These are phyloP conservation scores for Coleophoma cylindrospora DNA, from an alignment of 2,329 filamentous ascomycete species.

Conservation along the genomic window DNA sequence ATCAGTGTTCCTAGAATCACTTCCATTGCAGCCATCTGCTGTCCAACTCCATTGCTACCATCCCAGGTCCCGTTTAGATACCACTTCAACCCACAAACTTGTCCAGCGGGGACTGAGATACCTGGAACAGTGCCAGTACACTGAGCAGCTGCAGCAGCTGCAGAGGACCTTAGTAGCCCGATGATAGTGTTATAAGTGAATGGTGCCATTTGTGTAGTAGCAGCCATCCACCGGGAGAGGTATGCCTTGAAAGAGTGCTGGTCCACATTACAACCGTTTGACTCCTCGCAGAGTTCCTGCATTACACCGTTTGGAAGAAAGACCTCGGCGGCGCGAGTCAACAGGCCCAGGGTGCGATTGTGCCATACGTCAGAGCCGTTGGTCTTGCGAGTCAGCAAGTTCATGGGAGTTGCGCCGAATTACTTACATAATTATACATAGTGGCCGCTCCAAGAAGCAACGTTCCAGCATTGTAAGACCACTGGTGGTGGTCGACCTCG, in stretches of 20 bases:
- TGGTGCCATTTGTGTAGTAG: conserved; percentile 59
- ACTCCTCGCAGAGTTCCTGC: conserved; percentile 60
- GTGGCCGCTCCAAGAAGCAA: conserved; percentile 61
- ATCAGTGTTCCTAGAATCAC: conserved; percentile 58
- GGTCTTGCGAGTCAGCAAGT: conserved; percentile 18
- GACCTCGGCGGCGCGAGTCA: conserved; percentile 46
- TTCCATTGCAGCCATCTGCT: conserved; percentile 67
- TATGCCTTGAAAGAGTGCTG: conserved; percentile 62
- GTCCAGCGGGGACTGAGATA: conserved; percentile 39
- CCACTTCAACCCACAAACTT: conserved; percentile 58
- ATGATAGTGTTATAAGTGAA: conserved; percentile 49
- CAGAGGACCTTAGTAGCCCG: conserved; percentile 48
- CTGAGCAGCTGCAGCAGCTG: conserved; percentile 50
- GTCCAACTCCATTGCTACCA: conserved; percentile 56
- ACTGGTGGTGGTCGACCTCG: conserved; percentile 54
- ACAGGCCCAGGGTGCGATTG: conserved; percentile 48
- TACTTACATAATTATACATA: conserved; percentile 58
- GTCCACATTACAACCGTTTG: conserved; percentile 55
- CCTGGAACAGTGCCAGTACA: conserved; percentile 39
- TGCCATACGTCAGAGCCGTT: conserved; percentile 48
- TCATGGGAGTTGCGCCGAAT: background rate
- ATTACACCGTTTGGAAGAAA: conserved; percentile 54
- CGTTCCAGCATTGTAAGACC: conserved; percentile 64
- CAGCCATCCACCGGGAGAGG: conserved; percentile 55
- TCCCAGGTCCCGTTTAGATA: conserved; percentile 49